Evolutionary conservation across 2,329 filamentous ascomycete genomes (phyloP).

Genomic region (Bertia moriformis): DNA sequence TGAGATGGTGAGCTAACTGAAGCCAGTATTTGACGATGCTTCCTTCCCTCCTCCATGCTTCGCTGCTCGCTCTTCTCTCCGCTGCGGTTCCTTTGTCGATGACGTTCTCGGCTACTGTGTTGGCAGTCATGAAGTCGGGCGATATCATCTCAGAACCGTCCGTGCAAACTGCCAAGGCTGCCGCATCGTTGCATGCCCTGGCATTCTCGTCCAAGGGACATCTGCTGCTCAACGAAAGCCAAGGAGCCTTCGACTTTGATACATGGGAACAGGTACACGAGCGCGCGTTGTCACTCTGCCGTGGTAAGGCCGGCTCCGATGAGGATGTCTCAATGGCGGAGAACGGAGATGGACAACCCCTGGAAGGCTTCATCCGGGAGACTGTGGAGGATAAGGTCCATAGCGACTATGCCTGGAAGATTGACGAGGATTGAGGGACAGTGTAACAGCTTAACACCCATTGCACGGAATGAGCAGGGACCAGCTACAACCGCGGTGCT

Average conservation of each 20-base stretch:
- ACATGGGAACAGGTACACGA: neutral
- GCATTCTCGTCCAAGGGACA: constrained; percentile 1
- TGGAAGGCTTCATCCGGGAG: neutral
- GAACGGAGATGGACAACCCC: neutral
- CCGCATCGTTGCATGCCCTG: neutral
- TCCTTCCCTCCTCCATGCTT: neutral
- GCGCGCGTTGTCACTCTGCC: neutral
- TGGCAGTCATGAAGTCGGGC: neutral
- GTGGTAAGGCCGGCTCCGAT: neutral
- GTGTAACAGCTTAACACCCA: neutral
- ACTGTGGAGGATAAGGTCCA: neutral
- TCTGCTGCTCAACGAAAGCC: neutral
- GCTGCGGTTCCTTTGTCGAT: neutral
- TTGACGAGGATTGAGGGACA: neutral
- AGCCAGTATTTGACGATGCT: neutral
- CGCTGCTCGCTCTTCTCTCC: neutral
- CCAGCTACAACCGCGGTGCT: too few relatives aligned
- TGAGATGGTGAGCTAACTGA: neutral
- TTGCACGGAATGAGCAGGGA: too few relatives aligned
- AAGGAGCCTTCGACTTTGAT: neutral
- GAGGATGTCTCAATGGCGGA: neutral
- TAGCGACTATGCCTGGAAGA: neutral
- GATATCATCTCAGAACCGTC: neutral
- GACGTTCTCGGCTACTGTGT: neutral
- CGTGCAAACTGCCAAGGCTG: neutral